Evolutionary conservation across 331 rosid genomes (phyloP).

Genomic region (Dryas integrifolia): DNA sequence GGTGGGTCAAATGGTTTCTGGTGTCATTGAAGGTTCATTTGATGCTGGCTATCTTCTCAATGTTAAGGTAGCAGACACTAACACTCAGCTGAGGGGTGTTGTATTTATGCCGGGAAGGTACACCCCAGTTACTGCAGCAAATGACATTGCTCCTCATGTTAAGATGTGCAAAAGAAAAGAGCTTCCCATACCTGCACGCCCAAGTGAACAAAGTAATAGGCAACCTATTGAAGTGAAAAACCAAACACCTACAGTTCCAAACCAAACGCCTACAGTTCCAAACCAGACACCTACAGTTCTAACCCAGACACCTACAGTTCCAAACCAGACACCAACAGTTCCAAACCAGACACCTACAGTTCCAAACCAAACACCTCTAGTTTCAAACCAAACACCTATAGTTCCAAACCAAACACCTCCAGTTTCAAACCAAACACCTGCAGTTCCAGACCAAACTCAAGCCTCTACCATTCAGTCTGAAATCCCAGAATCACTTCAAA

Average conservation of each 20-base stretch:
- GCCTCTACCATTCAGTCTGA: not conserved
- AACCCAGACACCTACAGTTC: constrained; percentile 27
- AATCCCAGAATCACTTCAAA: not conserved
- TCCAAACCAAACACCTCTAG: constrained; percentile 24
- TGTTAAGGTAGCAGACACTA: constrained; percentile 38
- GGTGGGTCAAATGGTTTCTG: constrained; percentile 59
- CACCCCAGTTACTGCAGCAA: constrained; percentile 45
- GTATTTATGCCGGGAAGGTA: constrained; percentile 46
- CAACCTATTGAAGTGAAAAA: constrained; percentile 31
- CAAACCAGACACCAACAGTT: constrained; percentile 27
- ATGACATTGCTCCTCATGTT: constrained; percentile 54
- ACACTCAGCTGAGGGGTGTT: constrained; percentile 50
- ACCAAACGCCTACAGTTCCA: constrained; percentile 26
- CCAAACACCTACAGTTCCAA: constrained; percentile 27
- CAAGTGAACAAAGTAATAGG: constrained; percentile 38
- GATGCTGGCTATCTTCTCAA: constrained; percentile 60
- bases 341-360: constrained; percentile 25
- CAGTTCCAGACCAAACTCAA: constrained; percentile 27
- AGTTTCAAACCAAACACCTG: constrained; percentile 24
- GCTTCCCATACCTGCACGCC: constrained; percentile 33
- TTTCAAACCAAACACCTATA: constrained; percentile 26
- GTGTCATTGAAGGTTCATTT: constrained; percentile 56
- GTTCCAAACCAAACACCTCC: constrained; percentile 26
- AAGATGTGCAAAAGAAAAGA: constrained; percentile 51
- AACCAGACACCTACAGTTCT: constrained; percentile 27